A percentile compares a stretch with the other conserved stretches of the same genome.
These are phyloP conservation scores for Dicorynia guianensis DNA, from an alignment of 306 rosid genomes.

Conservation along the genomic window DNA sequence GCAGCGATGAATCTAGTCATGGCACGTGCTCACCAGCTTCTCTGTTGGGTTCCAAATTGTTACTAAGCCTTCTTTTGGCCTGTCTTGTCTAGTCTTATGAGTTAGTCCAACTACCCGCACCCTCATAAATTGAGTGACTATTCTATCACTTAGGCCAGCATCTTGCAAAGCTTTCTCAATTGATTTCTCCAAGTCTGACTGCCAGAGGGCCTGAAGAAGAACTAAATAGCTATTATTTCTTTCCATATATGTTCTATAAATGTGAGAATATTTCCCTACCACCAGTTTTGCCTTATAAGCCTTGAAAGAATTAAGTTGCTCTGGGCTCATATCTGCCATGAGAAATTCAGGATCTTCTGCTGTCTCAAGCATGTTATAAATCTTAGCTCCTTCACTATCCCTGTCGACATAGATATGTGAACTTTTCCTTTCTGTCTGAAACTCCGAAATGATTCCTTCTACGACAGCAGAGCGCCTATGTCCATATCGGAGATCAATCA, in stretches of 20 bases:
- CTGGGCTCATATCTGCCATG: slow-evolving; percentile 95
- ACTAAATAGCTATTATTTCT: slow-evolving; percentile 45
- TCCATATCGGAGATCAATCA: slow-evolving; percentile 42
- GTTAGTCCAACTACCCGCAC: slow-evolving; percentile 81
- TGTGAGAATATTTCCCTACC: slow-evolving; percentile 54
- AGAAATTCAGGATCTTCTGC: slow-evolving; percentile 86
- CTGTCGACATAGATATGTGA: slow-evolving; percentile 54
- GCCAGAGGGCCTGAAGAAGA: slow-evolving; percentile 69
- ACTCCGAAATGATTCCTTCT: slow-evolving; percentile 71
- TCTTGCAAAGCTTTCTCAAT: slow-evolving; percentile 78
- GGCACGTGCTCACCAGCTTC: slow-evolving; percentile 59
- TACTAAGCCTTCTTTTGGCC: slow-evolving; percentile 72
- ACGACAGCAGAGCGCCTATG: slow-evolving; percentile 70
- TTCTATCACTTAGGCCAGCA: slow-evolving; percentile 71
- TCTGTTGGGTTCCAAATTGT: slow-evolving; percentile 92
- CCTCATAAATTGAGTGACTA: slow-evolving; percentile 79
- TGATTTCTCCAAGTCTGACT: slow-evolving; percentile 73
- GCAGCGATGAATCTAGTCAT: neutral
- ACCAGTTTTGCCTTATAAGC: slow-evolving; percentile 75
- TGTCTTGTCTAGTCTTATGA: slow-evolving; percentile 50
- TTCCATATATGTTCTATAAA: slow-evolving; percentile 33
- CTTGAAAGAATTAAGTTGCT: slow-evolving; percentile 74
- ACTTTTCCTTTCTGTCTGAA: slow-evolving; percentile 59
- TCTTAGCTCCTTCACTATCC: slow-evolving; percentile 82
- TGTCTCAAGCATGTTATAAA: slow-evolving; percentile 79